Conservation (phyloP, 108 stramenopile species). For the Cylindrotheca closterium region DNA sequence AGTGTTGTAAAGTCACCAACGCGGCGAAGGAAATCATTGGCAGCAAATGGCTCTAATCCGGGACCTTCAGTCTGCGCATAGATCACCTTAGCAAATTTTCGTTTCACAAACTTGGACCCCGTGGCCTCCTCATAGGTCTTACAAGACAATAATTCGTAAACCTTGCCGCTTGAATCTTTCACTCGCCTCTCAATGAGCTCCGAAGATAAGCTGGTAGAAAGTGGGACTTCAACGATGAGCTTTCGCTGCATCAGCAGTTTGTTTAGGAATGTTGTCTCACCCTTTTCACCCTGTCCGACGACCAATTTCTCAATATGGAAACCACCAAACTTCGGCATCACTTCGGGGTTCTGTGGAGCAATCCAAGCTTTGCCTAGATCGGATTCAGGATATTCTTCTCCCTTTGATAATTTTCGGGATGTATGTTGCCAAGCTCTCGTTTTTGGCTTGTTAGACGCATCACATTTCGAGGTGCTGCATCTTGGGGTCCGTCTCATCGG, state of each 20-base stretch:
- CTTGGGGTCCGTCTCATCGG: too few species aligned
- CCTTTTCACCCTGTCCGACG: not conserved
- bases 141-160: not conserved
- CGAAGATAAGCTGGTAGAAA: not conserved
- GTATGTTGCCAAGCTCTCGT: too few species aligned
- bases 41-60: too few species aligned
- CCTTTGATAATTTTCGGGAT: too few species aligned
- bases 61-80: not conserved
- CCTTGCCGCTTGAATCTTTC: not conserved
- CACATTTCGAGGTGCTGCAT: too few species aligned
- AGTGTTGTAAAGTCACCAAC: conserved; percentile 8
- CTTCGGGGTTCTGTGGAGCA: too few species aligned
- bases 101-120: not conserved
- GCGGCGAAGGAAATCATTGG: too few species aligned
- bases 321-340: too few species aligned
- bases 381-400: too few species aligned
- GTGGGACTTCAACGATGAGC: not conserved
- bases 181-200: not conserved
- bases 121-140: not conserved
- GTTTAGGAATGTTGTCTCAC: not conserved
- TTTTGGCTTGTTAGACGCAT: too few species aligned
- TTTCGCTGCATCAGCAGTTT: not conserved
- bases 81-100: not conserved
- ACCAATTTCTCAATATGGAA: not conserved
- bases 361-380: too few species aligned